Evolutionary conservation across 1,139 yeast genomes (phyloP), one percentile per base, ranked within the genome.

Genomic region (Candida labiduridarum): DNA sequence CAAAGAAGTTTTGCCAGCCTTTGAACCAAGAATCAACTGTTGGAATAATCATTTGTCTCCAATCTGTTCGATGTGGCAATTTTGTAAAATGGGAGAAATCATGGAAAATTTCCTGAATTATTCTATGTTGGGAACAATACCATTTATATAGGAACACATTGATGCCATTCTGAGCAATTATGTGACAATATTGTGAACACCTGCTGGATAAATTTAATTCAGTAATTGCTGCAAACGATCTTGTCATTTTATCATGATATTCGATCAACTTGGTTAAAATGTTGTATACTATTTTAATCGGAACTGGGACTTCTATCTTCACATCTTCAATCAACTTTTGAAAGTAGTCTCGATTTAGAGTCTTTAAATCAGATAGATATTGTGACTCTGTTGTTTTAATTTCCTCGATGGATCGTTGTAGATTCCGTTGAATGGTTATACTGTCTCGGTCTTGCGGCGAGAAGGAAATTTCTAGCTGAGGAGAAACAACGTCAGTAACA

Each of bases 311-410:
- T 41, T 69, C 71, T 4, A 59, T 52, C 1, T 54, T 48, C 15
- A 56, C 56, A 19, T 57, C 60, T 14, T 47, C 58, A 27, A 64
- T 54, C 34, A 74, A 56, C 4, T 76, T 70, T 25, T 68, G 71
- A 5, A 76, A 55, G 56, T 78, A 78, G 48, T 61, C 69, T 29
- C 59, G 68, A 4, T 70, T 64, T 11, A 82, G 62, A 49, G 78
- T 61, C 36, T 67, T 67, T 44, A 83, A 59, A 1, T 78, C 74
- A 36, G 69, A 66, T 14, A 80, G 60, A 55, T 80, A 82, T 1
- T 63, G 65, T 27, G 68, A 69, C 59, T 83, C 87, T 15, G 81
- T 80, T 9, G 69, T 71, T 0, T 75, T 49, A 2, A 82, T 59
- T 58, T 83, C 87, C 50, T 77, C 76, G 14, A 81, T 61, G 10